These are phyloP conservation scores for Daedalea quercina DNA, from an alignment of 768 basidiomycete genomes.

Conservation along the genomic window DNA sequence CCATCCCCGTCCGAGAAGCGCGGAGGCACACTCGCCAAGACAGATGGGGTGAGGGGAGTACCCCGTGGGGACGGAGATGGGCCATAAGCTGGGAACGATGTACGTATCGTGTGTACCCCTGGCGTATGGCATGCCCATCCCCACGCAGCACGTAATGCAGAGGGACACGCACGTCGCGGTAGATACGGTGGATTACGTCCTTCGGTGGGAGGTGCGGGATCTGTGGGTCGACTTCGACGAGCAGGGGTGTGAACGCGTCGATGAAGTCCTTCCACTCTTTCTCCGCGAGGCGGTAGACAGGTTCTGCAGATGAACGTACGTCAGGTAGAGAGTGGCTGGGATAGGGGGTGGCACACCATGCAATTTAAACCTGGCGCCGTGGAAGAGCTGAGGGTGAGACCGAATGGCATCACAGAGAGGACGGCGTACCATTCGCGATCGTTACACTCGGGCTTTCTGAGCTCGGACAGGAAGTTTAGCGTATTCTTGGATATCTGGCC, in stretches of 20 bases:
- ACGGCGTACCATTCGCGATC: constrained; percentile 70
- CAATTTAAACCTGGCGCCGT: constrained; percentile 63
- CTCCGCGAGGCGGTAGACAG: constrained; percentile 76
- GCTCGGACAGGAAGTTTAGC: constrained; percentile 63
- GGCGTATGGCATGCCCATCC: no score
- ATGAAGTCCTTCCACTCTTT: constrained; percentile 87
- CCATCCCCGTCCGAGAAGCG: no score
- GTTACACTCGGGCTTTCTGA: constrained; percentile 73
- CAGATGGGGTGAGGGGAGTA: no score
- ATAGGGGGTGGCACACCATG: constrained; percentile 40
- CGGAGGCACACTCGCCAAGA: no score
- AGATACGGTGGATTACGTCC: constrained; percentile 89
- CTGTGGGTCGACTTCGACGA: constrained; percentile 72
- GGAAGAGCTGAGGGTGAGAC: neutral
- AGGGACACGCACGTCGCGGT: constrained; percentile 63
- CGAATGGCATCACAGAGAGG: neutral
- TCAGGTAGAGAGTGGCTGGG: neutral
- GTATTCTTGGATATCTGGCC: constrained; percentile 86
- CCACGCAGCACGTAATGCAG: no score
- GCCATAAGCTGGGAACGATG: neutral
- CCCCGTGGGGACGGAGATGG: no score
- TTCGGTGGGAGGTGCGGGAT: constrained; percentile 87
- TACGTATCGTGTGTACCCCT: neutral
- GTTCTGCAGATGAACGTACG: constrained; percentile 37
- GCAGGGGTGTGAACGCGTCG: constrained; percentile 56